Conservation (phyloP, 164 flowering plant species). For the Magnolia sinica region DNA sequence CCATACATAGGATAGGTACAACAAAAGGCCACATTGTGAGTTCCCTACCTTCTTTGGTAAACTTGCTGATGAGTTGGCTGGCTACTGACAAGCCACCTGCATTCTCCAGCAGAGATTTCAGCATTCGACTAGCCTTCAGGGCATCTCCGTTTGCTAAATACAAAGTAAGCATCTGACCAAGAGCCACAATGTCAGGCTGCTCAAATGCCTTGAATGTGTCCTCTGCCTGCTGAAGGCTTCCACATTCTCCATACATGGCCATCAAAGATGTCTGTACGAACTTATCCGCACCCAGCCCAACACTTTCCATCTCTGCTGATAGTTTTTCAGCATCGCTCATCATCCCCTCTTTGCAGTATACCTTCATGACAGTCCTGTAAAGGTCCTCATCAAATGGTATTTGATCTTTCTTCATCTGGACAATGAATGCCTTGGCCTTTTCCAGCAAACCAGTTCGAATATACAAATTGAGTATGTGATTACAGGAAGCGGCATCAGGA, state of each 20-base stretch:
- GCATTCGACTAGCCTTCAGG: slow-evolving; percentile 29
- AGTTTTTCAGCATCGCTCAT: slow-evolving; percentile 48
- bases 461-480: slow-evolving; percentile 69
- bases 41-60: slow-evolving; percentile 50
- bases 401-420: slow-evolving; percentile 45
- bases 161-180: slow-evolving; percentile 49
- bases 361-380: slow-evolving; percentile 47
- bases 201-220: slow-evolving; percentile 22
- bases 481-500: slow-evolving; percentile 63
- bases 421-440: slow-evolving; percentile 62
- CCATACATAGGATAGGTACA: neutral
- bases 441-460: slow-evolving; percentile 42
- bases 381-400: slow-evolving; percentile 70
- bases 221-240: slow-evolving; percentile 22
- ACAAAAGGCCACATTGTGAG: neutral
- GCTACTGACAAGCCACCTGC: slow-evolving; percentile 48
- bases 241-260: slow-evolving; percentile 32
- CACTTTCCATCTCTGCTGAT: slow-evolving; percentile 41
- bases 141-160: slow-evolving; percentile 40
- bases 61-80: slow-evolving; percentile 49
- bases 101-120: slow-evolving; percentile 41
- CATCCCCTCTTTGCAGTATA: slow-evolving; percentile 74
- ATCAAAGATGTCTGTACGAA: slow-evolving; percentile 43
- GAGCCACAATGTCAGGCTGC: slow-evolving; percentile 43
- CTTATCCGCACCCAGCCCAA: slow-evolving; percentile 22